phyloP scores from a whole-genome alignment of 2,329 filamentous ascomycete genomes.

The Pseudogymnoascus sp. region DNA sequence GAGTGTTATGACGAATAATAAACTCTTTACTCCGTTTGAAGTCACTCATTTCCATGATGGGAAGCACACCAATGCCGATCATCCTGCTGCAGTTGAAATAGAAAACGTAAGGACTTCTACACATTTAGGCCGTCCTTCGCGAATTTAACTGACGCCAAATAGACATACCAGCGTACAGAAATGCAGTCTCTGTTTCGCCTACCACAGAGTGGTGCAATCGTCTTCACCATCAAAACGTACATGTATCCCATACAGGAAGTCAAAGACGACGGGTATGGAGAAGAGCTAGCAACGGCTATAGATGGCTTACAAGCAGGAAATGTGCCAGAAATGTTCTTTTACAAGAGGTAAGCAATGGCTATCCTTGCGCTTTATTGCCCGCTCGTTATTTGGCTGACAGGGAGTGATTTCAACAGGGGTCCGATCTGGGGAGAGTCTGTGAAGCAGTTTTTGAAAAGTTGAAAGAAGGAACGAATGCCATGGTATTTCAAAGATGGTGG shows the following conservation, averaged over 20 bases:
- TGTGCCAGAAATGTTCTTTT: constrained; percentile 48
- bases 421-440: constrained; percentile 23
- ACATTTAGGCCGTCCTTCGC: no score
- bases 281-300: constrained; percentile 47
- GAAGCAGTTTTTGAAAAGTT: constrained; percentile 22
- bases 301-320: constrained; percentile 50
- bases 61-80: constrained; percentile 12
- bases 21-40: constrained; percentile 34
- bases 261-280: constrained; percentile 47
- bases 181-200: constrained; percentile 54
- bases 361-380: neutral
- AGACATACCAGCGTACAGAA: constrained; percentile 46
- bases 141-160: neutral
- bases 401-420: neutral
- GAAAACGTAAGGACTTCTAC: neutral
- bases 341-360: constrained; percentile 39
- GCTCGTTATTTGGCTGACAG: neutral
- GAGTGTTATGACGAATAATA: constrained; percentile 33
- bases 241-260: constrained; percentile 46
- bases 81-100: neutral
- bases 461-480: neutral
- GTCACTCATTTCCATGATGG: constrained; percentile 27
- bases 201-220: constrained; percentile 42
- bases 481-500: neutral
- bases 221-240: constrained; percentile 58